Percentiles rank a stretch among this genome's conserved stretches.
These are phyloP conservation scores for Vachellia collinsii DNA, from an alignment of 306 rosid species.

Conservation along the genomic window DNA sequence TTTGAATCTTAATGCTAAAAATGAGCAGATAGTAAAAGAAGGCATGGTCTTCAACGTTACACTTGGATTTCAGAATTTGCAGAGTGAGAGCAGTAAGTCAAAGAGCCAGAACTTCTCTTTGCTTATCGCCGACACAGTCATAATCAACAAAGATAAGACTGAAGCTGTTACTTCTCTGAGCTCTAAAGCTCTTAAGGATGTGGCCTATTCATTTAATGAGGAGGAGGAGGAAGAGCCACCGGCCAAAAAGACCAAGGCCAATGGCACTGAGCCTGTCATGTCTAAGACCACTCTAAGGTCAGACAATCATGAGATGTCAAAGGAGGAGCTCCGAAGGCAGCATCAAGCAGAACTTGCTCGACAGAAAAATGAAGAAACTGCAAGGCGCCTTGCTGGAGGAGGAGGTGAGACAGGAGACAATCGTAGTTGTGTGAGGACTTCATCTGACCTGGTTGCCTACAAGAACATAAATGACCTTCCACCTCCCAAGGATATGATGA, in stretches of 20 bases:
- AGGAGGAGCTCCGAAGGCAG: constrained; percentile 76
- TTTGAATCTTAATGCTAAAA: constrained; percentile 60
- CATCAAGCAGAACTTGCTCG: constrained; percentile 80
- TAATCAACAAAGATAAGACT: constrained; percentile 54
- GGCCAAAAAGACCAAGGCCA: constrained; percentile 37
- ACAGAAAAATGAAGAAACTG: constrained; percentile 78
- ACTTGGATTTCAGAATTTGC: constrained; percentile 67
- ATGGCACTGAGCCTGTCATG: constrained; percentile 41
- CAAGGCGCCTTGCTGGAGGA: constrained; percentile 66
- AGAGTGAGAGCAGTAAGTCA: constrained; percentile 37
- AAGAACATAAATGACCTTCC: constrained; percentile 67
- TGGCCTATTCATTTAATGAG: constrained; percentile 68
- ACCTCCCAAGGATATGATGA: constrained; percentile 23
- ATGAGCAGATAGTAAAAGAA: constrained; percentile 56
- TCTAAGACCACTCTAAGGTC: constrained; percentile 69
- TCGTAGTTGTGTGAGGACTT: constrained; percentile 47
- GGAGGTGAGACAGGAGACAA: constrained; percentile 52
- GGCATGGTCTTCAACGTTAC: constrained; percentile 77
- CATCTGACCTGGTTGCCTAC: constrained; percentile 58
- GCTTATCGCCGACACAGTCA: constrained; percentile 66
- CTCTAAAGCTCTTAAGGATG: constrained; percentile 62
- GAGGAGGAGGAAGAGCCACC: constrained; percentile 58
- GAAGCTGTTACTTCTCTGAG: constrained; percentile 54
- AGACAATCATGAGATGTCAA: constrained; percentile 68
- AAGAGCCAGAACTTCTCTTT: constrained; percentile 56